Conservation (phyloP, 1,284 basidiomycete species). For the Vanrija humicola region DNA sequence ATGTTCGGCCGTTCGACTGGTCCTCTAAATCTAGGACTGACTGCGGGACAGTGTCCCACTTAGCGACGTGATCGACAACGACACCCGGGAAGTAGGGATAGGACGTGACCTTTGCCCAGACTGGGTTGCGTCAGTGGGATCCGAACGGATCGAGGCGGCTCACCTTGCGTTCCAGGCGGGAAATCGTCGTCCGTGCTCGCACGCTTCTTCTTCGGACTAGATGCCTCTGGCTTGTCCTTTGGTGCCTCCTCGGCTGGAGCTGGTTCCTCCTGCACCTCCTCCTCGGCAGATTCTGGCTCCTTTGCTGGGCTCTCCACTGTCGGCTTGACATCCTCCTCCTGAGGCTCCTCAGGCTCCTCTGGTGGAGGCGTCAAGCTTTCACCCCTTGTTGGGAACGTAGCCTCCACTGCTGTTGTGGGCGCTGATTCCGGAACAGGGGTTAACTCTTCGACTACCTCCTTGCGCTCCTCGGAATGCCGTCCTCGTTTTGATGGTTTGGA, state of each 20-base stretch:
- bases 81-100: slow-evolving; percentile 50
- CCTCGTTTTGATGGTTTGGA: not conserved
- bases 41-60: slow-evolving; percentile 55
- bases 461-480: slow-evolving; percentile 18
- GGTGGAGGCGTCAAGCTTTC: slow-evolving; percentile 6
- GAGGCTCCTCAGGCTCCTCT: not conserved
- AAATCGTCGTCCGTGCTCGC: slow-evolving; percentile 14
- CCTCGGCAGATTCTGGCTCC: slow-evolving; percentile 1
- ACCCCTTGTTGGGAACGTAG: not conserved
- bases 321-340: slow-evolving; percentile 24
- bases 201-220: not conserved
- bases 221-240: slow-evolving; percentile 2
- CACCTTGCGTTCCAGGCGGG: slow-evolving; percentile 40
- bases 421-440: slow-evolving; percentile 12
- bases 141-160: slow-evolving; percentile 3
- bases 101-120: slow-evolving; percentile 44
- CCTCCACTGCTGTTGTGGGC: not conserved
- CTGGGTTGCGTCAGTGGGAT: slow-evolving; percentile 18
- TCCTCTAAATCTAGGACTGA: slow-evolving; percentile 50
- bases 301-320: not conserved
- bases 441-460: slow-evolving; percentile 11
- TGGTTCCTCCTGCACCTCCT: not conserved
- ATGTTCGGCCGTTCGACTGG: slow-evolving; percentile 37
- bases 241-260: not conserved
- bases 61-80: slow-evolving; percentile 42